Evolutionary conservation across 2,329 filamentous ascomycete species (phyloP).

Genomic region (Helotiales sp.): DNA sequence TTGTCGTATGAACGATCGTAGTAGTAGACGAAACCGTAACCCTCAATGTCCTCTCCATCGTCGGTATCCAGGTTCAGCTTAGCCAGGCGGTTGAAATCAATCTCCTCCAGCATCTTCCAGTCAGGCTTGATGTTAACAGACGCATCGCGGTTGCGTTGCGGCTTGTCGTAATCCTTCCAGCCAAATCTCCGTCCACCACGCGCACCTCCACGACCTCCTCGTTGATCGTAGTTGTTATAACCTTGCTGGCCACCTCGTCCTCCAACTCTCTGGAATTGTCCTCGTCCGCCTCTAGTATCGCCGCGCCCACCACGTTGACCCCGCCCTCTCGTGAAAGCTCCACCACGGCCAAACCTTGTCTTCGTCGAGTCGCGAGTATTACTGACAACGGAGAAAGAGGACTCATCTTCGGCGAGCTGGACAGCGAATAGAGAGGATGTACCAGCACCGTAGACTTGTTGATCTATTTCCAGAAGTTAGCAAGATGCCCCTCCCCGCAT

Average conservation of each 20-base stretch:
- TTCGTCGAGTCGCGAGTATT: conserved; percentile 87
- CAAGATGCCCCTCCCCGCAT: conserved; percentile 4
- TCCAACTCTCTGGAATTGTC: conserved; percentile 72
- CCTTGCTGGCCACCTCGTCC: conserved; percentile 69
- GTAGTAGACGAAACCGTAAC: conserved; percentile 97
- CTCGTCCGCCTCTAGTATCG: conserved; percentile 67
- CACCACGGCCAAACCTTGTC: conserved; percentile 85
- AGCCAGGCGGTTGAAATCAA: conserved; percentile 92
- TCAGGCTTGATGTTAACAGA: conserved; percentile 96
- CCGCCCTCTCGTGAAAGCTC: conserved; percentile 83
- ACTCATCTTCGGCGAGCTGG: conserved; percentile 92
- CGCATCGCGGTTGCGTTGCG: conserved; percentile 91
- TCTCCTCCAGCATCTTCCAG: conserved; percentile 96
- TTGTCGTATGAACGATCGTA: conserved; percentile 97
- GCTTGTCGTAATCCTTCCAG: conserved; percentile 99
- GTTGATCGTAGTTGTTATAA: conserved; percentile 73
- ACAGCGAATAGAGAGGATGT: conserved; percentile 87
- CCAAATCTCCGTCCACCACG: conserved; percentile 87
- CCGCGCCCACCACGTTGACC: conserved; percentile 73
- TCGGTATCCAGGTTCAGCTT: conserved; percentile 97
- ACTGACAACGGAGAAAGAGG: conserved; percentile 96
- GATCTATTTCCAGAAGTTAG: conserved; percentile 61
- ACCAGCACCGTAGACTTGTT: conserved; percentile 95
- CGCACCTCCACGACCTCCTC: conserved; percentile 71
- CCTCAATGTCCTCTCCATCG: conserved; percentile 92